Base-by-base conservation (phyloP, 1,284 basidiomycete genomes). In the Tetrapyrgos nigripes region DNA sequence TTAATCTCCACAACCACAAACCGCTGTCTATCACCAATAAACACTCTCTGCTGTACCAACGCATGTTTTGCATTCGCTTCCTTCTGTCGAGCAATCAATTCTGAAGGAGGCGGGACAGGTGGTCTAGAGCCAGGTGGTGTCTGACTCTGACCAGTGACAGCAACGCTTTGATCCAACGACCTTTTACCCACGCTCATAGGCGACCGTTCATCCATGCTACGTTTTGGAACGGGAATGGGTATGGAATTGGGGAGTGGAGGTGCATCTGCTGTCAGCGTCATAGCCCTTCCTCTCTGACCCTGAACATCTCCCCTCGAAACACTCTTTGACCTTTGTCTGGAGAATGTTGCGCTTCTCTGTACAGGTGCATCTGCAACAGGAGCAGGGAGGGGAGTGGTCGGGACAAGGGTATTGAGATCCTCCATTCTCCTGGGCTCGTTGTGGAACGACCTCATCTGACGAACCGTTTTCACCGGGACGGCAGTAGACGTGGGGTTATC, bases 1-100 rank as follows among this genome's bases (percentile, higher is more conserved):
- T 79, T 76, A 51, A 92, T 83, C 66, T 89, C 88, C 17, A 93
- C 83, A 65, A 85, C 83, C 62, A 86, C 83, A 66, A 88, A 92
- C 35, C 85, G 79, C 71, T 93, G 91, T 79, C 87, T 81, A 68
- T 88, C 87, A 6, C 84, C 85, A 53, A 93, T 79, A 67, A 91
- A 93, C 5, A 93, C 75, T 9, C 90, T 82, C 68, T 89, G 89
- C 66, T 90, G 88, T 62, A 68, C 37, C 50, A 54, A 31, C 56
- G 46, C 51, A 29, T 21, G 29, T 35, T 61, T 70, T 65, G 24
- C 67, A 4, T 57, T 45, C 31, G 31, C 31, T 14, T 40, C 37
- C 6, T 60, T 54, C 33, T 55, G 58, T 3, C 52, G 45, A 10
- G 61, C 6, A 33, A 46, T 43, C 3, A 72, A 62, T 11, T 55